These are phyloP conservation scores for Acer saccharum DNA, from an alignment of 345 rosid genomes.

Conservation along the genomic window DNA sequence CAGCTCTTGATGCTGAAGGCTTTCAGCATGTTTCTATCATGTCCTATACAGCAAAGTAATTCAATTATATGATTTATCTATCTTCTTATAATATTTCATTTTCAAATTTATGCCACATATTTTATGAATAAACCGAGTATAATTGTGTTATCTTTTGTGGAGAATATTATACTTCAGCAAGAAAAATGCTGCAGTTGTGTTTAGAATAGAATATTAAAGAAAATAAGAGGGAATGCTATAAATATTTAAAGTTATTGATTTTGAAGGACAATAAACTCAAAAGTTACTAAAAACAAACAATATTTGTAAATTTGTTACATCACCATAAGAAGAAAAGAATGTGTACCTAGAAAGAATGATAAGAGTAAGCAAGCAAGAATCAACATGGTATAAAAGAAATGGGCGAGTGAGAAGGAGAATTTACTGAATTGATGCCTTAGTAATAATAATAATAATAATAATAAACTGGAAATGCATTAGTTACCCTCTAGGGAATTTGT, in stretches of 20 bases:
- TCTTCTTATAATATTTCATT: neutral
- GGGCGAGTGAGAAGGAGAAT: too few relatives aligned
- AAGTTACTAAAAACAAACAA: neutral
- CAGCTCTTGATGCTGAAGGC: slow-evolving; percentile 94
- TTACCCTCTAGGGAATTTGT: too few relatives aligned
- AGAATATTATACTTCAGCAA: neutral
- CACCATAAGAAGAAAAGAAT: neutral
- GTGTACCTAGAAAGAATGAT: neutral
- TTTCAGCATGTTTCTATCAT: slow-evolving; percentile 91
- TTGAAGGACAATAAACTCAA: too few relatives aligned
- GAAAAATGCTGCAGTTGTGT: neutral
- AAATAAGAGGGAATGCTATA: neutral
- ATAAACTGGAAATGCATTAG: too few relatives aligned
- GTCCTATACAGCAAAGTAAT: slow-evolving; percentile 98
- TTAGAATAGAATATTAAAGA: neutral
- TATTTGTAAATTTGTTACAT: neutral
- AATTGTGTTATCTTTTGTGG: neutral
- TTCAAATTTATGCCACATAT: neutral
- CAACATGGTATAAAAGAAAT: too few relatives aligned
- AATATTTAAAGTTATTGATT: too few relatives aligned
- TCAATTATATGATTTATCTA: neutral
- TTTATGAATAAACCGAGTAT: neutral
- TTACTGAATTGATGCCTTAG: too few relatives aligned
- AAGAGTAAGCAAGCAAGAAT: too few relatives aligned
- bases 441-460: too few relatives aligned